These are phyloP conservation scores for Stachybotrys chartarum DNA, from an alignment of 2,329 filamentous ascomycete species.

Conservation along the genomic window DNA sequence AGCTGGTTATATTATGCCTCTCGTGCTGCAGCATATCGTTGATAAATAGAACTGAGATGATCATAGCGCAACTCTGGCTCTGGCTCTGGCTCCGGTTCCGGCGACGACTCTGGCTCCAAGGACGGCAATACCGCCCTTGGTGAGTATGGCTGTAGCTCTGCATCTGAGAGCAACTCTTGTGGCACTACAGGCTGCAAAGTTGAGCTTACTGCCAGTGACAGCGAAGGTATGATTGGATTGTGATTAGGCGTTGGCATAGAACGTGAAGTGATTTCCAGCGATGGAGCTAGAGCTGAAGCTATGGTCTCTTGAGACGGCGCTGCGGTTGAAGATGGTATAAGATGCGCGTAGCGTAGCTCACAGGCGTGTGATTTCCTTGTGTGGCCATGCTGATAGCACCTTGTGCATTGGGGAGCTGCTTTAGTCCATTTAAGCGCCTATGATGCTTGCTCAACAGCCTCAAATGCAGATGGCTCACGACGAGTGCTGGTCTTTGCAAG, in stretches of 20 bases:
- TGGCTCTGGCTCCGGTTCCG: no score
- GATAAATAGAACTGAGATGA: not conserved
- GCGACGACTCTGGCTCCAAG: not conserved
- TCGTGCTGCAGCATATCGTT: not conserved
- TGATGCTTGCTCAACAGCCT: slow-evolving; percentile 4
- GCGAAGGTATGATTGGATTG: not conserved
- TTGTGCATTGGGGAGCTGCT: slow-evolving; percentile 1
- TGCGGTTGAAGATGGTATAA: not conserved
- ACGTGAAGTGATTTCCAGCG: not conserved
- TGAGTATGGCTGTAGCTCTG: not conserved
- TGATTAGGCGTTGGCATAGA: not conserved
- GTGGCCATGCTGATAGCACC: not conserved
- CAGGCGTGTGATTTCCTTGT: not conserved
- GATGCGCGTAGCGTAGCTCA: not conserved
- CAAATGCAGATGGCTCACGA: slow-evolving; percentile 5
- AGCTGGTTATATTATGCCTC: not conserved
- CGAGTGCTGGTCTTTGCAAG: not conserved
- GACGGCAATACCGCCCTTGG: not conserved
- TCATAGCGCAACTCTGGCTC: not conserved
- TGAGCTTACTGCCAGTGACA: not conserved
- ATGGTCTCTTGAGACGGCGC: not conserved
- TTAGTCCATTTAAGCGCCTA: not conserved
- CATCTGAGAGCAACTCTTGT: not conserved
- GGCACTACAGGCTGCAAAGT: not conserved
- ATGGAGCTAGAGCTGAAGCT: not conserved